These are phyloP conservation scores for Talaromyces sp. DNA, from an alignment of 2,329 filamentous ascomycete genomes.

Conservation along the genomic window DNA sequence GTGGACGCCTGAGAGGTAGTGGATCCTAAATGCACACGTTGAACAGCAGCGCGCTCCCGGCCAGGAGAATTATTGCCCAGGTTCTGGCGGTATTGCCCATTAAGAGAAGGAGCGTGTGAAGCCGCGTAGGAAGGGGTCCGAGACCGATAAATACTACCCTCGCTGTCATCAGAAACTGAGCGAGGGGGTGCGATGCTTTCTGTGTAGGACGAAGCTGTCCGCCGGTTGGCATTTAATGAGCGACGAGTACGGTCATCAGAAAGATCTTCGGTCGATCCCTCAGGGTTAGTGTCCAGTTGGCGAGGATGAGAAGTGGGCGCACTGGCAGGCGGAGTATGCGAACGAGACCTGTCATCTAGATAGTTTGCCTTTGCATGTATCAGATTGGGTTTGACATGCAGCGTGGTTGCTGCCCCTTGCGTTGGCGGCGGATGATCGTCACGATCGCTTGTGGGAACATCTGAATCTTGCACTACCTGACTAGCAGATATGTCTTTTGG, in stretches of 20 bases:
- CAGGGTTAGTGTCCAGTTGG: slow-evolving; percentile 5
- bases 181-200: slow-evolving; percentile 17
- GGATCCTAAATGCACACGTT: slow-evolving; percentile 29
- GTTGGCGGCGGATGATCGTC: slow-evolving; percentile 17
- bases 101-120: slow-evolving; percentile 18
- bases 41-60: slow-evolving; percentile 36
- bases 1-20: slow-evolving; percentile 22
- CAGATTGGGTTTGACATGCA: slow-evolving; percentile 13
- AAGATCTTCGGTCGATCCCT: slow-evolving; percentile 2
- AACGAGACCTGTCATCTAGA: slow-evolving; percentile 13
- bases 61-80: slow-evolving; percentile 17
- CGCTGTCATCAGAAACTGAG: slow-evolving; percentile 26
- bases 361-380: slow-evolving; percentile 18
- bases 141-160: slow-evolving; percentile 20
- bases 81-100: slow-evolving; percentile 19
- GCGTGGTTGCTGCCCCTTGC: slow-evolving; percentile 22
- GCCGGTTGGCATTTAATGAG: slow-evolving; percentile 4
- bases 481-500: slow-evolving; percentile 16
- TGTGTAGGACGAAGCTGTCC: slow-evolving; percentile 10
- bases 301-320: slow-evolving; percentile 11
- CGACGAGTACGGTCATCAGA: background rate
- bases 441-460: slow-evolving; percentile 11
- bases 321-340: slow-evolving; percentile 1
- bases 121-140: slow-evolving; percentile 22
- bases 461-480: slow-evolving; percentile 18